A percentile compares a stretch with the other conserved stretches of the same genome.
Evolutionary conservation across 164 flowering plant genomes (phyloP).

Genomic region (Vitis riparia): DNA sequence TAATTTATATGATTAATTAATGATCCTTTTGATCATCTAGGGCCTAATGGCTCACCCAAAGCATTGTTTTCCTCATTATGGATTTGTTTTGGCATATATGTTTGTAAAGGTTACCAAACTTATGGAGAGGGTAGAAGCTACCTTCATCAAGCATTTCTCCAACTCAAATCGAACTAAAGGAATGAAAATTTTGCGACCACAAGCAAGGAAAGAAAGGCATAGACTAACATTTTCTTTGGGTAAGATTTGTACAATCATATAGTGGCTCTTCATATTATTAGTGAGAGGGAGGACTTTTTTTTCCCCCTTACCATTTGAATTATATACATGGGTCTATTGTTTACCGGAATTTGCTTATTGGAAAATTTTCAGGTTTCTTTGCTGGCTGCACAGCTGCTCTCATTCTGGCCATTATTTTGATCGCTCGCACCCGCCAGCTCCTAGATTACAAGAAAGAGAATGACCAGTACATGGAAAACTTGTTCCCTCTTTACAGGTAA

Average conservation of each 20-base stretch:
- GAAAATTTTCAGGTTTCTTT: slow-evolving; percentile 40
- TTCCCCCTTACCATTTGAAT: too few relatives aligned
- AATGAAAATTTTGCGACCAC: slow-evolving; percentile 48
- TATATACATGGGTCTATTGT: neutral
- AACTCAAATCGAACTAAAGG: slow-evolving; percentile 65
- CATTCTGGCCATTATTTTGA: slow-evolving; percentile 34
- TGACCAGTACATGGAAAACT: slow-evolving; percentile 47
- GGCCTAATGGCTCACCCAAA: too few relatives aligned
- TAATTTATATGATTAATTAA: too few relatives aligned
- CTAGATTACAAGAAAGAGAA: slow-evolving; percentile 17
- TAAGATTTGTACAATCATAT: slow-evolving; percentile 15
- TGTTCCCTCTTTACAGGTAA: slow-evolving; percentile 77
- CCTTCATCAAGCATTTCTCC: slow-evolving; percentile 67
- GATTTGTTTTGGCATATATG: neutral
- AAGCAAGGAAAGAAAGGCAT: slow-evolving; percentile 50
- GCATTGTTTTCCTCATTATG: too few relatives aligned
- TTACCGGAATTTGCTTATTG: neutral
- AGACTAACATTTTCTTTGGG: slow-evolving; percentile 50
- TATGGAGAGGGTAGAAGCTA: slow-evolving; percentile 64
- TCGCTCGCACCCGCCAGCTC: slow-evolving; percentile 38
- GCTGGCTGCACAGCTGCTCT: slow-evolving; percentile 56
- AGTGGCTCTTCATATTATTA: too few relatives aligned
- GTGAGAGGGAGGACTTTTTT: too few relatives aligned
- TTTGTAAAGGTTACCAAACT: slow-evolving; percentile 45
- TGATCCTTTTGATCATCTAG: too few relatives aligned